Conservation (phyloP, 2,329 filamentous ascomycete species). For the Fusarium torulosum region DNA sequence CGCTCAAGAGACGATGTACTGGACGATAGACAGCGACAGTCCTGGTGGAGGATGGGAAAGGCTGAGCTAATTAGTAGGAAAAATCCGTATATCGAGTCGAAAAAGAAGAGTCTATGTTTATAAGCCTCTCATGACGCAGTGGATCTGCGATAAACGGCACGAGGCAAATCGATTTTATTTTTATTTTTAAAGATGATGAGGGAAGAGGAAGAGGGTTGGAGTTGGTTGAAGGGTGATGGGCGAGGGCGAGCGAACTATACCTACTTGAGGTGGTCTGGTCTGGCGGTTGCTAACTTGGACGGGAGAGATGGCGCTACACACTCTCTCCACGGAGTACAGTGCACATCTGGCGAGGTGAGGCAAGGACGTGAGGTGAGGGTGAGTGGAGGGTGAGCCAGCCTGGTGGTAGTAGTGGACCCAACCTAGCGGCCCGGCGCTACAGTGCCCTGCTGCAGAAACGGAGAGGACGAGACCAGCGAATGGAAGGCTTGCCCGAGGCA, state of each 20-base stretch:
- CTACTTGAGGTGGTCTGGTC: slow-evolving; percentile 22
- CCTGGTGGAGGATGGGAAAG: slow-evolving; percentile 20
- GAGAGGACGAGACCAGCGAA: slow-evolving; percentile 32
- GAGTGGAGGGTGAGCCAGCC: slow-evolving; percentile 27
- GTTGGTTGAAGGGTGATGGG: slow-evolving; percentile 35
- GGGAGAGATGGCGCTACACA: slow-evolving; percentile 35
- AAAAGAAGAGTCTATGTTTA: slow-evolving; percentile 18
- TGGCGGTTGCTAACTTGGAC: slow-evolving; percentile 42
- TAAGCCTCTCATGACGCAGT: slow-evolving; percentile 37
- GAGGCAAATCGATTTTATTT: not conserved
- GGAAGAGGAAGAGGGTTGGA: slow-evolving; percentile 31
- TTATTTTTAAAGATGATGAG: slow-evolving; percentile 18
- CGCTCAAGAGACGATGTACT: slow-evolving; percentile 21
- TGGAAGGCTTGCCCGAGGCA: slow-evolving; percentile 24
- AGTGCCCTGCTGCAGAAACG: slow-evolving; percentile 37
- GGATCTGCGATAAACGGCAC: slow-evolving; percentile 30
- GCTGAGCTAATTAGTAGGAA: slow-evolving; percentile 13
- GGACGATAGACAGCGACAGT: slow-evolving; percentile 17
- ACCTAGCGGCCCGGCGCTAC: slow-evolving; percentile 44
- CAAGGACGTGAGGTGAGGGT: too few relatives aligned
- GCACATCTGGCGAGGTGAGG: slow-evolving; percentile 12
- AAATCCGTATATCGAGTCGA: slow-evolving; percentile 13
- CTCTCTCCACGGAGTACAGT: slow-evolving; percentile 26
- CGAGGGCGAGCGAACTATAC: slow-evolving; percentile 44
- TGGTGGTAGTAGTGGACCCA: slow-evolving; percentile 48